A percentile compares a stretch with the other conserved stretches of the same genome.
phyloP scores from a whole-genome alignment of 1,139 yeast species.

The Candida sp. region DNA sequence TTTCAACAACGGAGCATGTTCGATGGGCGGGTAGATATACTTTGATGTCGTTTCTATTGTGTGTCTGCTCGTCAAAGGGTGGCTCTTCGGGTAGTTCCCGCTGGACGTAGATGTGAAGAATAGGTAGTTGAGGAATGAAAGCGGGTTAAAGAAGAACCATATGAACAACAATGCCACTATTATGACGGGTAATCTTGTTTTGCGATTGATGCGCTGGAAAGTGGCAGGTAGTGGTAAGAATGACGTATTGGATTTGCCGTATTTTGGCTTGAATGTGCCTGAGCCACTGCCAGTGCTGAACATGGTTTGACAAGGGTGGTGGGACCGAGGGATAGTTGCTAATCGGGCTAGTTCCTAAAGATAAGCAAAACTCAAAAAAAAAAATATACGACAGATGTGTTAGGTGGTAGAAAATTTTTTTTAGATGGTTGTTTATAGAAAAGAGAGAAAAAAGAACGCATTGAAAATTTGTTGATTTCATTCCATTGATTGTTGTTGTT shows the following conservation, averaged over 20 bases:
- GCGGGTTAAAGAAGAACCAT: slow-evolving; percentile 31
- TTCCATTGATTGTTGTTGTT: too few relatives aligned
- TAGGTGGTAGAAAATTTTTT: too few relatives aligned
- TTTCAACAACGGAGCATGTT: slow-evolving; percentile 62
- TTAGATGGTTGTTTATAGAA: too few relatives aligned
- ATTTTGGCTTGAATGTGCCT: slow-evolving; percentile 27
- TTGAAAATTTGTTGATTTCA: too few relatives aligned
- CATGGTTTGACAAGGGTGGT: slow-evolving; percentile 2
- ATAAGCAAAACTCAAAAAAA: too few relatives aligned
- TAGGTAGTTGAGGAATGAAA: slow-evolving; percentile 12
- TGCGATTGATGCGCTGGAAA: slow-evolving; percentile 23
- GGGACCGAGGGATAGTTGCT: too few relatives aligned
- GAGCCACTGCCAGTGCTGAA: slow-evolving; percentile 3
- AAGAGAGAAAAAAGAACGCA: too few relatives aligned
- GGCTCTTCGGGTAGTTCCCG: slow-evolving; percentile 33
- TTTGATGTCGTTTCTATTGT: slow-evolving; percentile 49
- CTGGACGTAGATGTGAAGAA: slow-evolving; percentile 11
- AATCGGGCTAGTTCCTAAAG: too few relatives aligned
- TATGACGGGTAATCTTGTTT: slow-evolving; percentile 20
- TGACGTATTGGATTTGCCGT: slow-evolving; percentile 21
- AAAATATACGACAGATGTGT: too few relatives aligned
- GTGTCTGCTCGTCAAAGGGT: slow-evolving; percentile 37
- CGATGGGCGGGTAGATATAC: slow-evolving; percentile 69
- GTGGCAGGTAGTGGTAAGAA: slow-evolving; percentile 41
- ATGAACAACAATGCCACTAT: slow-evolving; percentile 21